phyloP scores from a whole-genome alignment of 2,329 filamentous ascomycete species.

The Didymella keratinophila region DNA sequence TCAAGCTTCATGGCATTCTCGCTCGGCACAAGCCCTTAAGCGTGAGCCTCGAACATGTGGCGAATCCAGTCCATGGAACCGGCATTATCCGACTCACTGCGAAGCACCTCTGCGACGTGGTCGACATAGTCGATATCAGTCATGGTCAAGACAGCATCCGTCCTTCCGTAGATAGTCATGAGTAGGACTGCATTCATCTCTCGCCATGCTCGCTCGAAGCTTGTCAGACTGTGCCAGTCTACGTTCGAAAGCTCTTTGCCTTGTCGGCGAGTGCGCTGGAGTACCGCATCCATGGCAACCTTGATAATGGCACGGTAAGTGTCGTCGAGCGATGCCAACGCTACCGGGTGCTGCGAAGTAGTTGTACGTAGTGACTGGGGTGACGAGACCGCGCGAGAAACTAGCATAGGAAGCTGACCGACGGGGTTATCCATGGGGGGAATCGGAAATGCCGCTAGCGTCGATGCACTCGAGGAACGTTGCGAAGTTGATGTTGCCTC shows the following conservation, averaged over 20 bases:
- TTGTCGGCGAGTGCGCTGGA: conserved; percentile 22
- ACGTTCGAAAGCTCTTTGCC: conserved; percentile 19
- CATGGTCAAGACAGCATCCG: conserved; percentile 18
- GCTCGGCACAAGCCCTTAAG: background rate
- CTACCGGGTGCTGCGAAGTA: background rate
- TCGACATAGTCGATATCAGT: conserved; percentile 29
- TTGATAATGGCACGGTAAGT: conserved; percentile 20
- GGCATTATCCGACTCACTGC: background rate
- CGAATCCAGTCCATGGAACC: conserved; percentile 5
- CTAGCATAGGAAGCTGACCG: conserved; percentile 17
- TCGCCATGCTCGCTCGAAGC: conserved; percentile 30
- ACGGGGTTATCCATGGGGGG: conserved; percentile 19
- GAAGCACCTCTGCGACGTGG: conserved; percentile 20
- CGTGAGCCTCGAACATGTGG: conserved; percentile 1
- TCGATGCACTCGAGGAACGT: conserved; percentile 4
- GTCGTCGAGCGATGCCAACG: conserved; percentile 3
- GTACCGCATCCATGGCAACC: conserved; percentile 16
- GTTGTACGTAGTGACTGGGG: background rate
- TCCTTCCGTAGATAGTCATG: conserved; percentile 27
- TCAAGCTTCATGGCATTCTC: background rate
- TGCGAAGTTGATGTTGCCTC: background rate
- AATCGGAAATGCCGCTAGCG: conserved; percentile 19
- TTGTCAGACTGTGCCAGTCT: conserved; percentile 12
- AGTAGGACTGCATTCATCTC: conserved; percentile 27
- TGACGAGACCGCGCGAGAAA: conserved; percentile 10